Evolutionary conservation across 441 rosid species (phyloP), one percentile per base, ranked within the genome.

Genomic region (Theobroma grandiflorum): DNA sequence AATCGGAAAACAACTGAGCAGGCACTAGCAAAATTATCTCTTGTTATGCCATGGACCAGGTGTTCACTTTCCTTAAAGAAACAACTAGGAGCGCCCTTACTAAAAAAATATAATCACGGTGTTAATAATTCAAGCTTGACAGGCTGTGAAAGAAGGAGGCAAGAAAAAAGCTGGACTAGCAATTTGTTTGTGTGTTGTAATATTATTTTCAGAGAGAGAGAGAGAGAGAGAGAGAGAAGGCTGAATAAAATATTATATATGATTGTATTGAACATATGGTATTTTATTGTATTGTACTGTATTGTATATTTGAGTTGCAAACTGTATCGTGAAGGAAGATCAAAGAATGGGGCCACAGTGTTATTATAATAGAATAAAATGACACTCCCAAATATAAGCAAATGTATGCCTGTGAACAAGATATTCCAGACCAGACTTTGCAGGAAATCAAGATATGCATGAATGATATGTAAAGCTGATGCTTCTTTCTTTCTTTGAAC

Each of bases 101-200:
- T 81, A 72, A 80, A 81, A 70, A 85, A 78, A 76, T 70, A 75
- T 74, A 81, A 82, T 69, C 79, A 72, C 69, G 78, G 42, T 84
- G 80, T 74, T 84, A 88, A 88, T 87, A 86, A 84, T 89, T 86
- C 82, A 87, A 76, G 79, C 81, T 80, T 88, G 93, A 90, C 93
- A 90, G 93, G 86, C 88, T 88, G 93, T 86, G 86, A 77, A 82
- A 63, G 81, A 70, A 57, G 81, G 77, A 76, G 72, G 85, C 76
- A 78, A 85, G 65, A 45, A 52, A 78, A 73, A 78, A 74, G 79
- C 79, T 66, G 74, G 80, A 59, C 42, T 45, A 75, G 78, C 86
- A 81, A 77, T 84, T 63, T 65, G 76, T 77, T 43, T 45, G 50
- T 45, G 76, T 70, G 64, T 18, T 26, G 18, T 53, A 80, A 62